Percentiles rank a stretch among this genome's conserved stretches.
Conservation (phyloP, 441 rosid species). For the Flueggea neowawraea region DNA sequence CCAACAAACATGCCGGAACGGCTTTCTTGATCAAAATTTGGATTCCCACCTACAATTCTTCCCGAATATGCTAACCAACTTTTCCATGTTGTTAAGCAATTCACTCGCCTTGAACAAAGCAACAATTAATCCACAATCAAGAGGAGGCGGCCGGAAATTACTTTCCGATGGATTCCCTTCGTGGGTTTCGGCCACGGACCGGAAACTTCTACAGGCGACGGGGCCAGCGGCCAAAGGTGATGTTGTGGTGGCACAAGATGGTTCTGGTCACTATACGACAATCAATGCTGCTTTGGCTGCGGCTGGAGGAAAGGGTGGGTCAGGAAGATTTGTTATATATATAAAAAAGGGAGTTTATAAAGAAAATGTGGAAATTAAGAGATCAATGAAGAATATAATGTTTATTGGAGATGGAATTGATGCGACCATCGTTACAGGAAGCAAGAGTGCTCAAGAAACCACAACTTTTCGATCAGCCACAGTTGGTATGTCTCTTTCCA, state of each 20-base stretch:
- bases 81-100: constrained; percentile 62
- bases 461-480: constrained; percentile 85
- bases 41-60: constrained; percentile 34
- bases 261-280: constrained; percentile 62
- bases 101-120: constrained; percentile 62
- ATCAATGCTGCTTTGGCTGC: constrained; percentile 60
- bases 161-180: constrained; percentile 33
- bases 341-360: constrained; percentile 70
- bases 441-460: constrained; percentile 53
- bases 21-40: constrained; percentile 60
- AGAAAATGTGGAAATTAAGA: constrained; percentile 83
- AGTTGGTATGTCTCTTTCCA: constrained; percentile 44
- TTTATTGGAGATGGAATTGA: constrained; percentile 86
- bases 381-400: constrained; percentile 79
- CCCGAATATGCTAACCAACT: constrained; percentile 28
- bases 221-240: constrained; percentile 32
- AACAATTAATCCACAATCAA: constrained; percentile 16
- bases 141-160: constrained; percentile 32
- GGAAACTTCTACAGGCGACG: constrained; percentile 43
- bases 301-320: constrained; percentile 31
- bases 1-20: constrained; percentile 78
- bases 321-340: constrained; percentile 53
- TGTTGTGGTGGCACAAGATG: constrained; percentile 73
- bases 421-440: constrained; percentile 62
- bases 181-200: constrained; percentile 58